phyloP scores from a whole-genome alignment of 495 filamentous ascomycete genomes.

The Penicillium canariense region DNA sequence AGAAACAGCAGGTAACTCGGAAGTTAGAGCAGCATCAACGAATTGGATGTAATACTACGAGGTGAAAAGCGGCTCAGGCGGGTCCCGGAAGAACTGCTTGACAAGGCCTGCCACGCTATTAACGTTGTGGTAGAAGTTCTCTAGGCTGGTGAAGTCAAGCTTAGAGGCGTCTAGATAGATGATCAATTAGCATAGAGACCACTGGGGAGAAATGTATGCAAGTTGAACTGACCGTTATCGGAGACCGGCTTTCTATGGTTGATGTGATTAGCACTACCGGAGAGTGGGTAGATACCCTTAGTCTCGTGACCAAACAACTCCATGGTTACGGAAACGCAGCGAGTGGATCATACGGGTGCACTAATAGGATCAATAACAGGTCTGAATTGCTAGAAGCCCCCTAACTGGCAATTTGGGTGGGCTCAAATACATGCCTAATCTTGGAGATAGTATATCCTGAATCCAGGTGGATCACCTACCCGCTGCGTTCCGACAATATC shows the following conservation, averaged over 20 bases:
- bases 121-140: conserved; percentile 92
- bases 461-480: too few relatives aligned
- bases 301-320: conserved; percentile 87
- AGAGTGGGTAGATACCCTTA: conserved; percentile 92
- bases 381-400: too few relatives aligned
- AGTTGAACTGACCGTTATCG: conserved; percentile 66
- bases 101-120: conserved; percentile 93
- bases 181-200: not conserved
- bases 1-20: not conserved
- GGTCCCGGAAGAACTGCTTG: conserved; percentile 94
- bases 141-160: conserved; percentile 91
- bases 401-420: too few relatives aligned
- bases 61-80: conserved; percentile 89
- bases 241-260: conserved; percentile 79
- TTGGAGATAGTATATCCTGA: too few relatives aligned
- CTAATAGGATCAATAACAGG: too few relatives aligned
- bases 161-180: conserved; percentile 53
- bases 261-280: conserved; percentile 81
- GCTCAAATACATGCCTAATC: too few relatives aligned
- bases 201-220: not conserved
- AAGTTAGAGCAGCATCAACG: conserved; percentile 75
- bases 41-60: conserved; percentile 73
- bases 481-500: too few relatives aligned
- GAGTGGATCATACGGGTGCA: too few relatives aligned
- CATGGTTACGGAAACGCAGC: too few relatives aligned